Evolutionary conservation across 371 early-diverging fungal genomes (phyloP).

Genomic region (Smittium mucronatum): DNA sequence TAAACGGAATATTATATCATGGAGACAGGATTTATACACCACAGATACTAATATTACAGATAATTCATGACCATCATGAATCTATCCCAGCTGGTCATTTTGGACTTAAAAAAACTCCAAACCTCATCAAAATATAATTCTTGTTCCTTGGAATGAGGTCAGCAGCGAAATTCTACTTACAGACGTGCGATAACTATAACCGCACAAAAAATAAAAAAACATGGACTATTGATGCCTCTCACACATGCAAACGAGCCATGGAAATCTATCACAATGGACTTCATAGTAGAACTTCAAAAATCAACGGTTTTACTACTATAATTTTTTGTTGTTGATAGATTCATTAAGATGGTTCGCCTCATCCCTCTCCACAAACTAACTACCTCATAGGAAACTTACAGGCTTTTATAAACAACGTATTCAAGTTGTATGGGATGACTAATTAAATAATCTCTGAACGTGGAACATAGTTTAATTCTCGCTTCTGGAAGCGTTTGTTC

Average conservation of each 20-base stretch:
- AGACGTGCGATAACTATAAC: constrained; percentile 7
- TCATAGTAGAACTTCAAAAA: constrained; percentile 25
- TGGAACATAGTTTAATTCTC: constrained; percentile 29
- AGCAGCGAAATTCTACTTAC: background rate
- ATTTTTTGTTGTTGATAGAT: constrained; percentile 21
- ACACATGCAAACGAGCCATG: constrained; percentile 18
- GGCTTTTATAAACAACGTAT: constrained; percentile 18
- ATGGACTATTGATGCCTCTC: constrained; percentile 32
- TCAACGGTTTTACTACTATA: constrained; percentile 20
- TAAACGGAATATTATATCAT: background rate
- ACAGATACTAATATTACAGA: background rate
- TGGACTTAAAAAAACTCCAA: constrained; percentile 5
- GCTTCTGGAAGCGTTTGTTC: constrained; percentile 30
- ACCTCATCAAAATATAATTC: background rate
- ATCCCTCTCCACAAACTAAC: constrained; percentile 15
- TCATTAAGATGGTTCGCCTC: constrained; percentile 23
- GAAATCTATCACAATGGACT: constrained; percentile 26
- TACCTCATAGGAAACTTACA: constrained; percentile 17
- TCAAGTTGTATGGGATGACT: constrained; percentile 26
- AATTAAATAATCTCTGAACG: constrained; percentile 30
- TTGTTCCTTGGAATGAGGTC: background rate
- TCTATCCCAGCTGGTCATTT: constrained; percentile 2
- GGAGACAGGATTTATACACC: background rate
- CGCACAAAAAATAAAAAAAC: background rate
- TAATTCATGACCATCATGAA: constrained; percentile 1